Evolutionary conservation across 331 rosid genomes (phyloP), one percentile per base, ranked within the genome.

Genomic region (Prunus yedoensis): DNA sequence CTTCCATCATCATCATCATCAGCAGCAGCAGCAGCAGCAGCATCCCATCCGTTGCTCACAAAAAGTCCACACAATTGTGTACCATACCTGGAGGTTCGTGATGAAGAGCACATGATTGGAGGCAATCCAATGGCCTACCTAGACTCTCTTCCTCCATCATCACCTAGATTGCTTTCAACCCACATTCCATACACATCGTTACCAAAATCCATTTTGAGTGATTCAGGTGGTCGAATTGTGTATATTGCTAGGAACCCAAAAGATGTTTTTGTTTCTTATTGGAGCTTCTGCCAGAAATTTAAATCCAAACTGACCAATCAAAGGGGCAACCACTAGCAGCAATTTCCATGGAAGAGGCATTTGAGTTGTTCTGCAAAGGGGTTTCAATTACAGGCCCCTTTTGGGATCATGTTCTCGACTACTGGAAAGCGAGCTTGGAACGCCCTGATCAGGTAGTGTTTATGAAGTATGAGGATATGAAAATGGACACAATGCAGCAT

Each of bases 241-340:
- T 76, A 60, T 66, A 20, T 83, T 14, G 74, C 75, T n/a, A 46
- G 84, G 25, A 73, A 80, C 75, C 78, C 81, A 63, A 76, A 70
- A 13, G 81, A 79, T 53, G 64, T 58, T 25, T 59, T 75, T 12
- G 73, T 83, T 8, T 83, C 84, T 7, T 60, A 17, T 3, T 79
- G 80, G 79, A 58, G 10, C 30, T 20, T 79, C 47, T 23, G 9
- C 21, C 32, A 58, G 63, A 25, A 23, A 27, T 58, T 58, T 58
- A 49, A 49, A 49, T 3, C 23, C 30, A 58, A 5, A 58, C 23
- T 58, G 16, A 23, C 30, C 32, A 23, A 21, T 14, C 23, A 58
- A 11, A 49, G 14, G 17, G 52, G 17, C 52, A 13, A 49, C 52
- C 52, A 49, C 18, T n/a, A 21, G n/a, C 10, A 12, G n/a, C 14